These are phyloP conservation scores for Bruguiera parviflora DNA, from an alignment of 345 rosid species.

Conservation along the genomic window DNA sequence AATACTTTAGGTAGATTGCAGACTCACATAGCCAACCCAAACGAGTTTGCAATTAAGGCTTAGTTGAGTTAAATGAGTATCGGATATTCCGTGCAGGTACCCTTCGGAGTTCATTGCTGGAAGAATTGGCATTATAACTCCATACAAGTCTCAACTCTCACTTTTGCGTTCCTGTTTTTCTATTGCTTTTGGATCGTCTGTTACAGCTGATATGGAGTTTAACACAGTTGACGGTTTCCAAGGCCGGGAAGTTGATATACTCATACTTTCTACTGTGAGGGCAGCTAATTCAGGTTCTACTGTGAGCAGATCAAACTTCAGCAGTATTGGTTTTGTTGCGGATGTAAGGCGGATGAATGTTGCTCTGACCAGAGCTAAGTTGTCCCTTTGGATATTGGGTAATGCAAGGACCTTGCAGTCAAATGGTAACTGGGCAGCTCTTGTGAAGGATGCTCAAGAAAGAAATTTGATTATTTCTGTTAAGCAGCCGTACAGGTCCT, in stretches of 20 bases:
- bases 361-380: conserved; percentile 88
- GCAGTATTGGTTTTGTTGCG: conserved; percentile 87
- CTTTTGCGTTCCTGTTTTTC: conserved; percentile 73
- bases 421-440: conserved; percentile 77
- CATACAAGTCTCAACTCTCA: conserved; percentile 80
- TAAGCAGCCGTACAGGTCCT: conserved; percentile 51
- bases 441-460: conserved; percentile 77
- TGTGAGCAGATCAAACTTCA: conserved; percentile 36
- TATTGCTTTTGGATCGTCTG: conserved; percentile 69
- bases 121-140: conserved; percentile 85
- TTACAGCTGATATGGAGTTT: conserved; percentile 72
- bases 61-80: not conserved
- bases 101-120: conserved; percentile 75
- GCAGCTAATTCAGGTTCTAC: conserved; percentile 49
- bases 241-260: conserved; percentile 88
- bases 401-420: conserved; percentile 70
- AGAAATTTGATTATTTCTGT: conserved; percentile 61
- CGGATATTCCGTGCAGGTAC: conserved; percentile 40
- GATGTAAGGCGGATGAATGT: conserved; percentile 96
- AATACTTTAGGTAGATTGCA: not conserved
- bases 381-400: conserved; percentile 94
- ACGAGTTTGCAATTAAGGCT: not conserved
- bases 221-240: conserved; percentile 98
- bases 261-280: conserved; percentile 90
- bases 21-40: not conserved